Conservation (phyloP, 83 land plant genomes). For the Picea abies region DNA sequence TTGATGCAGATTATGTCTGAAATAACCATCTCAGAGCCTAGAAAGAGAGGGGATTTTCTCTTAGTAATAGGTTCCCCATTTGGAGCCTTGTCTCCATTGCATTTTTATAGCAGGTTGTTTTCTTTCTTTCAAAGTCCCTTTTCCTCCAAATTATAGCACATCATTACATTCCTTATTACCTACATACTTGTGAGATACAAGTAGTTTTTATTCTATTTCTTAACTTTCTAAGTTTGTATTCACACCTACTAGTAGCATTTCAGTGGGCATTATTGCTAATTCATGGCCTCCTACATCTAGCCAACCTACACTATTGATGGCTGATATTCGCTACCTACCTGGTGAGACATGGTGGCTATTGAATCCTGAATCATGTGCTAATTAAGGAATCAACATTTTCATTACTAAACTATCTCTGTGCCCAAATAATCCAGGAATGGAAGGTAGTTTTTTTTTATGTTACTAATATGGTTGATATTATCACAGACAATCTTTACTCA, state of each 20-base stretch:
- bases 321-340: slow-evolving; percentile 92
- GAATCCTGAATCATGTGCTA: not conserved
- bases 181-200: not conserved
- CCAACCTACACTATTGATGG: slow-evolving; percentile 72
- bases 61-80: slow-evolving; percentile 93
- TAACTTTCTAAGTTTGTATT: not conserved
- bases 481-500: no score
- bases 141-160: not conserved
- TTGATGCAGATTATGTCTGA: slow-evolving; percentile 50
- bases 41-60: slow-evolving; percentile 71
- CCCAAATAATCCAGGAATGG: slow-evolving; percentile 72
- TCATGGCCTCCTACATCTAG: slow-evolving; percentile 65
- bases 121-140: not conserved
- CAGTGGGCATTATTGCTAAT: slow-evolving; percentile 83
- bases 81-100: slow-evolving; percentile 87
- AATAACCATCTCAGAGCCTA: slow-evolving; percentile 39
- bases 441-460: slow-evolving; percentile 82
- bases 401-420: not conserved
- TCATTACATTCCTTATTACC: not conserved
- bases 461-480: no score
- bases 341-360: slow-evolving; percentile 41
- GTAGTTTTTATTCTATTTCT: not conserved
- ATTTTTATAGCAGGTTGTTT: slow-evolving; percentile 81
- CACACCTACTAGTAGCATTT: slow-evolving; percentile 51
- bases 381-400: not conserved